phyloP scores from a whole-genome alignment of 2,329 filamentous ascomycete genomes.

The Penicillium sumatraense region DNA sequence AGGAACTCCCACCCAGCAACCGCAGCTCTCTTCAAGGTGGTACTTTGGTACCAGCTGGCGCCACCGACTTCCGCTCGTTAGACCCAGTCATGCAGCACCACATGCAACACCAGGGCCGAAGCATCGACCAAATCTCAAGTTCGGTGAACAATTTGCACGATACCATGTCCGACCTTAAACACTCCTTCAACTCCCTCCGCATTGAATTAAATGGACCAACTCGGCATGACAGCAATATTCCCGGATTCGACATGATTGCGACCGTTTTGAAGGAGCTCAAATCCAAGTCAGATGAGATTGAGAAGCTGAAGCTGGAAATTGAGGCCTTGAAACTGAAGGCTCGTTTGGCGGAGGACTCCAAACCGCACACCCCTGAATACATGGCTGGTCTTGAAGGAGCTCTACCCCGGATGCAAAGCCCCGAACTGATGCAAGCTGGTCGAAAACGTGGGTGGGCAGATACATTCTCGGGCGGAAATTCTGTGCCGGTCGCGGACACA shows the following conservation, averaged over 20 bases:
- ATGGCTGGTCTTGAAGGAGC: slow-evolving; percentile 12
- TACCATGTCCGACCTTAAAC: slow-evolving; percentile 45
- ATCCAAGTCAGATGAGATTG: slow-evolving; percentile 44
- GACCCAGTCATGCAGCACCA: slow-evolving; percentile 36
- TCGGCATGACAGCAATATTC: slow-evolving; percentile 28
- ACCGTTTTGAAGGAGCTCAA: slow-evolving; percentile 45
- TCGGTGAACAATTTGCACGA: slow-evolving; percentile 45
- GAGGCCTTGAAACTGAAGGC: slow-evolving; percentile 43
- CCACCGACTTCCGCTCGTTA: slow-evolving; percentile 19
- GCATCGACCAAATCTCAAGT: slow-evolving; percentile 43
- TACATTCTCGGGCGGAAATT: slow-evolving; percentile 28
- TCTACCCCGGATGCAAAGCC: slow-evolving; percentile 38
- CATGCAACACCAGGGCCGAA: slow-evolving; percentile 42
- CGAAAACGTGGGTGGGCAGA: slow-evolving; percentile 40
- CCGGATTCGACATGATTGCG: slow-evolving; percentile 42
- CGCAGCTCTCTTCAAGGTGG: slow-evolving; percentile 22
- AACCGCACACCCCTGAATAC: slow-evolving; percentile 14
- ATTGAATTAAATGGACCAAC: slow-evolving; percentile 41
- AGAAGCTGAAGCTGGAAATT: slow-evolving; percentile 43
- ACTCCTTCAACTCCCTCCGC: slow-evolving; percentile 43
- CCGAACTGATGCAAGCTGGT: slow-evolving; percentile 38
- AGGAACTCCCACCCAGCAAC: slow-evolving; percentile 26
- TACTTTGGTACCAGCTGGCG: slow-evolving; percentile 29
- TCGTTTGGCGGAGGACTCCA: slow-evolving; percentile 38
- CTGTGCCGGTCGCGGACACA: slow-evolving; percentile 36